phyloP scores from a whole-genome alignment of 192 early-diverging fungal genomes.

The Dissophora ornata region DNA sequence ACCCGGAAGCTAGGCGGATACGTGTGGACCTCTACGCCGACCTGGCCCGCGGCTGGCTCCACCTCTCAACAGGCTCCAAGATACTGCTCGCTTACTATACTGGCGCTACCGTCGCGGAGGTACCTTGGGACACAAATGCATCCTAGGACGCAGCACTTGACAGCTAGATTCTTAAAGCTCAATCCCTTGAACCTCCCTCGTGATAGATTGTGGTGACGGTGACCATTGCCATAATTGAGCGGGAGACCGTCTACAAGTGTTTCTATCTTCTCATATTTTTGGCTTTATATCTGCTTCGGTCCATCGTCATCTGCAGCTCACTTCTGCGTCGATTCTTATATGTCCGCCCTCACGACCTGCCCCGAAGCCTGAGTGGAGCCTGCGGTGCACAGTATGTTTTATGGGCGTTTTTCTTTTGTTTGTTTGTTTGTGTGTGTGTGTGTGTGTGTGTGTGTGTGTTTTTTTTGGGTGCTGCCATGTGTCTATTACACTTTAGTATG shows the following conservation, averaged over 20 bases:
- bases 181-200: too few relatives aligned
- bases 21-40: conserved; percentile 25
- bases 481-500: not conserved
- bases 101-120: conserved; percentile 27
- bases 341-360: conserved; percentile 40
- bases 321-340: conserved; percentile 42
- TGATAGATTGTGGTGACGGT: conserved; percentile 29
- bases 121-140: not conserved
- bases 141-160: too few relatives aligned
- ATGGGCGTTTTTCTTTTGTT: not conserved
- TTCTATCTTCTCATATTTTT: conserved; percentile 25
- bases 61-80: conserved; percentile 42
- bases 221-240: conserved; percentile 21
- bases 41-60: conserved; percentile 28
- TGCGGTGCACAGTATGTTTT: conserved; percentile 50
- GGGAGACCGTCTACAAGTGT: conserved; percentile 14
- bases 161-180: too few relatives aligned
- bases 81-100: conserved; percentile 31
- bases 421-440: not conserved
- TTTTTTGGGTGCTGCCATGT: too few relatives aligned
- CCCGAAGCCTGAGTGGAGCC: conserved; percentile 25
- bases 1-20: conserved; percentile 20
- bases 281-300: conserved; percentile 29
- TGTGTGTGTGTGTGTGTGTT: too few relatives aligned
- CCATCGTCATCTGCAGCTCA: conserved; percentile 14